phyloP scores from a whole-genome alignment of 257 asterid species.

The Primulina tabacum region DNA sequence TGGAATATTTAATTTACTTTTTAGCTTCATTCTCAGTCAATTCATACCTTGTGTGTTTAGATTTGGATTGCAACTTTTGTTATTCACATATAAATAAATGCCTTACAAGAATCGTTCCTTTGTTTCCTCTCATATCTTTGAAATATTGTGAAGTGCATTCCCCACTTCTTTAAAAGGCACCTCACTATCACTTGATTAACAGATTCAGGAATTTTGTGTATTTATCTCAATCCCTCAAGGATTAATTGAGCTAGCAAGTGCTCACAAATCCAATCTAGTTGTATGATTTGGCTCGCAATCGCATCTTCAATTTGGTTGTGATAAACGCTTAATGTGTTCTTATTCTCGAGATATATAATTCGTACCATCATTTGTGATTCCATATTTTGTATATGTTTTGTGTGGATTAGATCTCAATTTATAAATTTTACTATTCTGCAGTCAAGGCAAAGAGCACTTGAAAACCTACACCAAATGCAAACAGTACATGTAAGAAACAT shows the following conservation, averaged over 20 bases:
- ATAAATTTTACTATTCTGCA: conserved; percentile 35
- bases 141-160: conserved; percentile 4
- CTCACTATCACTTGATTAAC: conserved; percentile 8
- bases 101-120: background rate
- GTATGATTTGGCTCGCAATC: conserved; percentile 14
- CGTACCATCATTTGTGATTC: conserved; percentile 1
- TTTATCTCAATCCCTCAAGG: conserved; percentile 15
- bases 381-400: conserved; percentile 10
- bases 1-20: background rate
- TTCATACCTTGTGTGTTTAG: conserved; percentile 1
- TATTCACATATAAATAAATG: conserved; percentile 13
- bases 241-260: conserved; percentile 5
- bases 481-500: conserved; percentile 68
- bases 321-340: conserved; percentile 11
- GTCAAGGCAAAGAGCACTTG: conserved; percentile 94
- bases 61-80: conserved; percentile 20
- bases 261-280: conserved; percentile 24
- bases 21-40: conserved; percentile 8
- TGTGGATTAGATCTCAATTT: conserved; percentile 23
- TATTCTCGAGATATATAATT: background rate
- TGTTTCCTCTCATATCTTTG: conserved; percentile 8
- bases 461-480: conserved; percentile 89
- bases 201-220: conserved; percentile 7
- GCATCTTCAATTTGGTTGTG: conserved; percentile 16
- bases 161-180: background rate